phyloP scores from a whole-genome alignment of 805 yeast species.

The Jamesozyma hellenica region DNA sequence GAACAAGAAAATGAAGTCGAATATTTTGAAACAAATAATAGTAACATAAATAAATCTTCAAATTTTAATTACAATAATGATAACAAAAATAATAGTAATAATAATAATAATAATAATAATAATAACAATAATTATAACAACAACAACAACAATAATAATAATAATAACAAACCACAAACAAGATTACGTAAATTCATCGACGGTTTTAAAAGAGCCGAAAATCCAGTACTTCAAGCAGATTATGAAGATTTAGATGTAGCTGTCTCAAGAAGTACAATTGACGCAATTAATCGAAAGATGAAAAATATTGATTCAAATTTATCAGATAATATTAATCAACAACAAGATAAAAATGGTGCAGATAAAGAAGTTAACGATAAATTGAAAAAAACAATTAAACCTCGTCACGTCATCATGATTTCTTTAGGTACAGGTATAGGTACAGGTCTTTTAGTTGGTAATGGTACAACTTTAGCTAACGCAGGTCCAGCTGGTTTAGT shows the following conservation, averaged over 20 bases:
- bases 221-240: constrained; percentile 1
- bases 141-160: no score
- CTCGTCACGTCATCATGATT: constrained; percentile 56
- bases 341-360: neutral
- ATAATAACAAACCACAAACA: constrained; percentile 1
- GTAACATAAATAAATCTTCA: neutral
- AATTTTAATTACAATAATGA: neutral
- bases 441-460: constrained; percentile 54
- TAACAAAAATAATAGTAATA: no score
- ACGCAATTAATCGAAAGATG: neutral
- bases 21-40: constrained; percentile 12
- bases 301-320: no score
- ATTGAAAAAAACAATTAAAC: constrained; percentile 27
- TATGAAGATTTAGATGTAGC: constrained; percentile 1
- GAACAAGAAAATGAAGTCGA: constrained; percentile 22
- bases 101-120: no score
- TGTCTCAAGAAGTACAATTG: constrained; percentile 2
- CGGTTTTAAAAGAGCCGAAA: constrained; percentile 17
- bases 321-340: neutral
- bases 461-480: constrained; percentile 37
- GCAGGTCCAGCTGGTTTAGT: constrained; percentile 43
- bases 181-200: constrained; percentile 10
- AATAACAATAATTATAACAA: no score
- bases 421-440: no score
- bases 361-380: constrained; percentile 18